A percentile compares a stretch with the other conserved stretches of the same genome.
Conservation (phyloP, 176 grass and related monocot genomes). For the Musa troglodytarum region DNA sequence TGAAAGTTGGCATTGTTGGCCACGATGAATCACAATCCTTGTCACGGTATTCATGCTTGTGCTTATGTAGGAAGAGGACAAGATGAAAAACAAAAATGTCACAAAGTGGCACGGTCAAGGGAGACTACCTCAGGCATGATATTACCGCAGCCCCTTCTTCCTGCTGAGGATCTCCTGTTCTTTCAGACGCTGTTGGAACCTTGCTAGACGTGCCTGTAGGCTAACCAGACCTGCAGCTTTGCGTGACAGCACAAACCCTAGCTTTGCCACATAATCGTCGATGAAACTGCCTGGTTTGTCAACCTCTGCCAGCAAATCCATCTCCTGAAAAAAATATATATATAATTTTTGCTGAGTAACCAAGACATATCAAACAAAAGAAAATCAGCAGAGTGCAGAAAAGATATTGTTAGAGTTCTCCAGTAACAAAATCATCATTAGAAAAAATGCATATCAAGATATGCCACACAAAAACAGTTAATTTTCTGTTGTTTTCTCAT, state of each 20-base stretch:
- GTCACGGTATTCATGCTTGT: no score
- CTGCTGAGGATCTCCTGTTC: constrained; percentile 25
- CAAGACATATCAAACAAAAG: background rate
- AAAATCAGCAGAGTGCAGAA: background rate
- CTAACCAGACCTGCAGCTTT: constrained; percentile 30
- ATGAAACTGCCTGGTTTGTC: constrained; percentile 29
- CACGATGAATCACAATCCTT: no score
- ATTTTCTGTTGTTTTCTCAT: no score
- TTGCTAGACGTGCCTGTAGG: constrained; percentile 24
- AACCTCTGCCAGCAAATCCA: constrained; percentile 34
- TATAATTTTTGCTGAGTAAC: background rate
- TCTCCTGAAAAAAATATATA: constrained; percentile 25
- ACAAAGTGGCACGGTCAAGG: no score
- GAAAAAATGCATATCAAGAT: no score
- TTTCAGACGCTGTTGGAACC: constrained; percentile 31
- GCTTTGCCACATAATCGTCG: constrained; percentile 23
- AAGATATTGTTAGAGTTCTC: background rate
- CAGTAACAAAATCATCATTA: no score
- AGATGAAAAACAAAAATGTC: no score
- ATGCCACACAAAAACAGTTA: no score
- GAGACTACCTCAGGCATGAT: background rate
- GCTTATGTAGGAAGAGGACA: no score
- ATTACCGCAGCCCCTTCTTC: constrained; percentile 9
- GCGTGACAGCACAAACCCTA: constrained; percentile 33
- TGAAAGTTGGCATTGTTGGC: no score